These are phyloP conservation scores for Rhodamnia rubescens DNA, from an alignment of 345 rosid genomes.

Conservation along the genomic window DNA sequence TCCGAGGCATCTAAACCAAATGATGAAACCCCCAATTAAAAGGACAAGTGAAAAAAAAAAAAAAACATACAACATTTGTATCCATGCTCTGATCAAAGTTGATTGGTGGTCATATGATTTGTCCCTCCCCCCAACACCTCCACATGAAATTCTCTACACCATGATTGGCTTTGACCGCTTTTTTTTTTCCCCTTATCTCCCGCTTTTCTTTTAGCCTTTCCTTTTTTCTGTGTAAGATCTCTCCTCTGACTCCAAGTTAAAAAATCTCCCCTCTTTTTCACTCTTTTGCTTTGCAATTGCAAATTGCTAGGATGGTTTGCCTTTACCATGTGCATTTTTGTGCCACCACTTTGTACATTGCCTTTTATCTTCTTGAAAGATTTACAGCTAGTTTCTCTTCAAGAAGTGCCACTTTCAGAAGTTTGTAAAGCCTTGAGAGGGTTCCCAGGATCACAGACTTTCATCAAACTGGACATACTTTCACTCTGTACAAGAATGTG, in stretches of 20 bases:
- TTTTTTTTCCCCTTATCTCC: not conserved
- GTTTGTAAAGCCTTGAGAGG: not conserved
- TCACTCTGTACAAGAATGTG: not conserved
- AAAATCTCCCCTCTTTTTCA: slow-evolving; percentile 5
- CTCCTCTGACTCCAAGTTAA: slow-evolving; percentile 21
- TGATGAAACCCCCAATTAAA: slow-evolving; percentile 9
- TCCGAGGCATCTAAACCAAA: slow-evolving; percentile 27
- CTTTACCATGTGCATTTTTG: slow-evolving; percentile 10
- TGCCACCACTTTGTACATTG: not conserved
- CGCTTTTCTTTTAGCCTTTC: not conserved
- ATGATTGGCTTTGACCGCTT: slow-evolving; percentile 86
- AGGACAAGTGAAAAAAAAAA: not conserved
- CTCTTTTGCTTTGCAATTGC: slow-evolving; percentile 7
- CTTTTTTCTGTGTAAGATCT: slow-evolving; percentile 17
- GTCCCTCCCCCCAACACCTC: slow-evolving; percentile 44
- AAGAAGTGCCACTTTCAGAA: not conserved
- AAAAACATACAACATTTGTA: not conserved
- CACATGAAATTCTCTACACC: slow-evolving; percentile 62
- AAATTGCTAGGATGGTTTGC: not conserved
- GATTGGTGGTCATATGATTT: slow-evolving; percentile 23
- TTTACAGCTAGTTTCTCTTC: not conserved
- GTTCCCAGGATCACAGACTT: not conserved
- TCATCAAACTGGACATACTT: not conserved
- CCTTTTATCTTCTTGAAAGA: not conserved
- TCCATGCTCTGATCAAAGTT: not conserved